Percentiles rank a stretch among this genome's conserved stretches.
phyloP scores from a whole-genome alignment of 106 monocot genomes.

The Dioscorea dumetorum region DNA sequence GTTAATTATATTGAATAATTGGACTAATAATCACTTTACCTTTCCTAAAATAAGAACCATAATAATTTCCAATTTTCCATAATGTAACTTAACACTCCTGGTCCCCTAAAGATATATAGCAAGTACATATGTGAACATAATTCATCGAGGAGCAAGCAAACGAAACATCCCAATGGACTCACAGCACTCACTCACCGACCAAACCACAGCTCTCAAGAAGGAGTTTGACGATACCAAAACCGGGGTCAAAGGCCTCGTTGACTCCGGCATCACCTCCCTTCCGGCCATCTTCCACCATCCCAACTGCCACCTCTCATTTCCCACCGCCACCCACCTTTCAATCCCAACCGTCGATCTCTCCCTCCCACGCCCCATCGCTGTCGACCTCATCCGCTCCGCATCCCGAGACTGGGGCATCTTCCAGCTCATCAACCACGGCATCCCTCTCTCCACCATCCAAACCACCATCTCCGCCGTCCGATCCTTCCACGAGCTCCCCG shows the following conservation, averaged over 20 bases:
- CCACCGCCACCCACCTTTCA: constrained; percentile 10
- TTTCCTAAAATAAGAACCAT: too few relatives aligned
- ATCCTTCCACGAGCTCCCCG: constrained; percentile 34
- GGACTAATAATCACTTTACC: too few relatives aligned
- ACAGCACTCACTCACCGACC: not conserved
- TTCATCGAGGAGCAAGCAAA: too few relatives aligned
- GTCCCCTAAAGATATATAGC: too few relatives aligned
- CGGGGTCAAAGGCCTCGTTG: constrained; percentile 45
- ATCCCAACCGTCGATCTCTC: constrained; percentile 50
- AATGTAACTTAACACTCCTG: too few relatives aligned
- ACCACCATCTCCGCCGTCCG: constrained; percentile 23
- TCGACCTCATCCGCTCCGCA: constrained; percentile 16
- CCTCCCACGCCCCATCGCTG: constrained; percentile 18
- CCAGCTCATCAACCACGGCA: constrained; percentile 33
- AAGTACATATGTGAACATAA: too few relatives aligned
- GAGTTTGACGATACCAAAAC: constrained; percentile 26
- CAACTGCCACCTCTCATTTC: not conserved
- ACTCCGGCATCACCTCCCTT: constrained; percentile 29
- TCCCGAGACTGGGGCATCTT: constrained; percentile 41
- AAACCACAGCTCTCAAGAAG: constrained; percentile 12
- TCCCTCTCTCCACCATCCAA: constrained; percentile 13
- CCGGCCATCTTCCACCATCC: constrained; percentile 41
- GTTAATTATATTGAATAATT: too few relatives aligned
- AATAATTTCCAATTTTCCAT: too few relatives aligned
- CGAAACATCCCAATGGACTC: too few relatives aligned